Base-by-base conservation (phyloP, 2,329 filamentous ascomycete genomes). In the Shiraia bambusicola region DNA sequence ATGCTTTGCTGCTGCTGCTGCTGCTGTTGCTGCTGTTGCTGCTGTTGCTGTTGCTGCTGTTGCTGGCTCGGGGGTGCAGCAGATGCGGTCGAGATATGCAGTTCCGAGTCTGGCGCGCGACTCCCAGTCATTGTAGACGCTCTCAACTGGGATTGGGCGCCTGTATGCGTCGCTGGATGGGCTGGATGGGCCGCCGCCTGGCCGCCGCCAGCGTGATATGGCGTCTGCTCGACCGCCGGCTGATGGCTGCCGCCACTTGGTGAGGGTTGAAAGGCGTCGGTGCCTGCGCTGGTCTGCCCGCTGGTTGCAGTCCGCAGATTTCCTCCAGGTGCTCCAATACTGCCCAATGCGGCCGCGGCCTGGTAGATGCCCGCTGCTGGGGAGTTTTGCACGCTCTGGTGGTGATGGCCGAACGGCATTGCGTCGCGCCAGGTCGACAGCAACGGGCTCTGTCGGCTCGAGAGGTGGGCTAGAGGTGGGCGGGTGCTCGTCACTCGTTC, bases 61-160 rank as follows among this genome's bases (percentile, higher is more conserved):
- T 50, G 50, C 33, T 54, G 52, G 14, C 26, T 28, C 10, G 34
- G 27, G 34, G 47, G 36, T 33, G 65, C 59, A 27, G 69, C 63
- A 12, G 72, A 66, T 51, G 79, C 27, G 7, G 70, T 56, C 28
- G 73, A 72, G 28, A 79, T 73, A 56, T 81, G 79, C 55, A 80
- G 69, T 62, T 82, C 79, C 54, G 37, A 40, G 25, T 83, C 80
- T 36, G 74, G 70, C 50, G 75, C 72, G 44, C 76, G 73, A 7
- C 40, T 45, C 14, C n/a, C 13, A 6, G 37, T n/a, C 4, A 19
- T 24, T 6, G 71, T 65, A 41, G 73, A 69, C 37, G 68, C 66
- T 54, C 76, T 72, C 56, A 76, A 73, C 48, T 75, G 70, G 33
- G 72, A 71, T 44, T 79, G 76, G 64, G 73, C 80, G 58, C 72